phyloP scores from a whole-genome alignment of 306 rosid genomes.

The Fagus crenata region DNA sequence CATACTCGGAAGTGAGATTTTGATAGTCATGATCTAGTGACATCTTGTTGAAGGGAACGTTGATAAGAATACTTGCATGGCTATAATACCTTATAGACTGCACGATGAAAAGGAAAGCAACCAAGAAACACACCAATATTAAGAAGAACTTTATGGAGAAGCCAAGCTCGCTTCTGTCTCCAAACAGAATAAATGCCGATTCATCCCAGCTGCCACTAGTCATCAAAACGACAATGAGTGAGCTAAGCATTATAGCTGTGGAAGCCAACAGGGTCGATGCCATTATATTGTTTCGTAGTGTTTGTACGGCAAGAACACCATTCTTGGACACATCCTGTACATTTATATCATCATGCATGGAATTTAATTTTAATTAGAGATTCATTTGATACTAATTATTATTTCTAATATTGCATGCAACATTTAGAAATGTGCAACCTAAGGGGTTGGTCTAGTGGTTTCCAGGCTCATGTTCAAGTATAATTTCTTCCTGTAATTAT shows the following conservation, averaged over 20 bases:
- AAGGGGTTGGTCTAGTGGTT: too few relatives aligned
- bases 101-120: slow-evolving; percentile 66
- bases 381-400: too few relatives aligned
- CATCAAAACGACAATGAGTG: slow-evolving; percentile 75
- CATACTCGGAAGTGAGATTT: slow-evolving; percentile 58
- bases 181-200: slow-evolving; percentile 28
- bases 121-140: slow-evolving; percentile 71
- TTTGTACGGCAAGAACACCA: slow-evolving; percentile 83
- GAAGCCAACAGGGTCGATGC: slow-evolving; percentile 91
- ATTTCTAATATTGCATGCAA: too few relatives aligned
- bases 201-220: slow-evolving; percentile 23
- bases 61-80: slow-evolving; percentile 82
- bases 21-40: slow-evolving; percentile 37
- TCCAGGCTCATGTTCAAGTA: too few relatives aligned
- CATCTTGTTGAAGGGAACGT: slow-evolving; percentile 65
- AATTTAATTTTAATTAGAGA: too few relatives aligned
- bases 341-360: too few relatives aligned
- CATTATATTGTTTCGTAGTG: slow-evolving; percentile 86
- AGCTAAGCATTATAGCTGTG: slow-evolving; percentile 80
- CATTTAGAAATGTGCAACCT: too few relatives aligned
- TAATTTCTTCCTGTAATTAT: too few relatives aligned
- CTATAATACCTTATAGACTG: slow-evolving; percentile 86
- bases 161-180: slow-evolving; percentile 46
- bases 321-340: slow-evolving; percentile 61
- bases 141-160: slow-evolving; percentile 63